Conservation (phyloP, 73 alveolate species). For the Diophrys sp. region DNA sequence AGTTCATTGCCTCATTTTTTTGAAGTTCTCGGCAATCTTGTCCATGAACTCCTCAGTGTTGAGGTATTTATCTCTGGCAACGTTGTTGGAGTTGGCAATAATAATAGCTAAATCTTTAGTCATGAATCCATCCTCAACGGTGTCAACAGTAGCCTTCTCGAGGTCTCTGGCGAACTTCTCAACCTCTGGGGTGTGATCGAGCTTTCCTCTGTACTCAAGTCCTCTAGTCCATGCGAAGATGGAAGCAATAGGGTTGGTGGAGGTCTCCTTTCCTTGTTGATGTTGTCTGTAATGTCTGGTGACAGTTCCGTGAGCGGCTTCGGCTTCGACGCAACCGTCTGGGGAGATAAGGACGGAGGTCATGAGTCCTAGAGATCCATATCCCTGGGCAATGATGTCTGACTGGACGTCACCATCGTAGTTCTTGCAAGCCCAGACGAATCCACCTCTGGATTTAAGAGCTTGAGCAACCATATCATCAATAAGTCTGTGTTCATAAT, state of each 20-base stretch:
- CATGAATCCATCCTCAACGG: conserved; percentile 80
- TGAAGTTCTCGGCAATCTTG: conserved; percentile 23
- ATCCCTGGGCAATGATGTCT: conserved; percentile 86
- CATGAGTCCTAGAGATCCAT: conserved; percentile 85
- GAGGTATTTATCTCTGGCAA: conserved; percentile 40
- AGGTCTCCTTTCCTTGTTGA: conserved; percentile 77
- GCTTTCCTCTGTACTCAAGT: conserved; percentile 69
- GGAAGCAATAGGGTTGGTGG: conserved; percentile 82
- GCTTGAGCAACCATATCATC: conserved; percentile 76
- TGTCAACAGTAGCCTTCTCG: conserved; percentile 61
- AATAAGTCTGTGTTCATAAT: conserved; percentile 78
- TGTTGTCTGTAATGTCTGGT: conserved; percentile 83
- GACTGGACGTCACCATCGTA: conserved; percentile 88
- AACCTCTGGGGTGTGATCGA: conserved; percentile 58
- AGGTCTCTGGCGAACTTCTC: conserved; percentile 31
- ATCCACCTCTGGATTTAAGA: conserved; percentile 74
- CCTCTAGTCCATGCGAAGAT: conserved; percentile 92
- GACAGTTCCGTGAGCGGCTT: conserved; percentile 93
- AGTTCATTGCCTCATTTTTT: no score
- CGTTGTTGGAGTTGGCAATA: conserved; percentile 54
- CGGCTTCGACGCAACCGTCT: conserved; percentile 78
- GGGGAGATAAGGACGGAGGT: conserved; percentile 74
- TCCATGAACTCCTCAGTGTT: conserved; percentile 60
- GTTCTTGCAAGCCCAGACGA: conserved; percentile 90
- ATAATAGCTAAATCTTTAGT: conserved; percentile 85